A percentile compares a stretch with the other conserved stretches of the same genome.
phyloP scores from a whole-genome alignment of 2,329 filamentous ascomycete species.

The Ophiognomonia clavigignenti-juglandacearum region DNA sequence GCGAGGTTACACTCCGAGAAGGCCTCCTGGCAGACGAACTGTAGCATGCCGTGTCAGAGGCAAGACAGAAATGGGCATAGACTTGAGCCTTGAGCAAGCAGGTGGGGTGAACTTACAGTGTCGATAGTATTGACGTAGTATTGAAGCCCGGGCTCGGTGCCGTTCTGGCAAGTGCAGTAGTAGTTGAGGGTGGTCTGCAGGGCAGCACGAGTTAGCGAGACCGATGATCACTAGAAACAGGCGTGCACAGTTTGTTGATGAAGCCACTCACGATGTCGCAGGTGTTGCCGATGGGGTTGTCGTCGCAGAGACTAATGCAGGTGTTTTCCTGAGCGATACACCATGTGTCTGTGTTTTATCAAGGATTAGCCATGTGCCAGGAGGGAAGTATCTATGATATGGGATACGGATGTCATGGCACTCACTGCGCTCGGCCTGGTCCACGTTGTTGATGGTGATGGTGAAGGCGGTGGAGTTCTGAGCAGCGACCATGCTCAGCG shows the following conservation, averaged over 20 bases:
- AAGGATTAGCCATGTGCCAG: no score
- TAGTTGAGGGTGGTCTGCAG: conserved; percentile 38
- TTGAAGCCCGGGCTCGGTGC: conserved; percentile 44
- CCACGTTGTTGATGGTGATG: conserved; percentile 35
- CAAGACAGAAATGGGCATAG: neutral
- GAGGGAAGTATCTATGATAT: conserved; percentile 15
- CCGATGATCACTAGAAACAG: neutral
- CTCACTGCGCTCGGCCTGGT: conserved; percentile 34
- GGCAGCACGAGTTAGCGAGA: conserved; percentile 9
- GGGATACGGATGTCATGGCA: conserved; percentile 1
- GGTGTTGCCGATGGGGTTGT: conserved; percentile 32
- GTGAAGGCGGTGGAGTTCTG: conserved; percentile 35
- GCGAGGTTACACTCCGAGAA: conserved; percentile 41
- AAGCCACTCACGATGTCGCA: conserved; percentile 40
- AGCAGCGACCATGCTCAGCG: conserved; percentile 36
- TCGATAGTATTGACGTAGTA: conserved; percentile 50
- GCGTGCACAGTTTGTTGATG: neutral
- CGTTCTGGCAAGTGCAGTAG: conserved; percentile 46
- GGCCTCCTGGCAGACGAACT: conserved; percentile 49
- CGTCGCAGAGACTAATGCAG: conserved; percentile 43
- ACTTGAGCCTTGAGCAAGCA: no score
- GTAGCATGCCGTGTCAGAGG: neutral
- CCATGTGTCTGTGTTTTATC: conserved; percentile 43
- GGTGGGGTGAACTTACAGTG: conserved; percentile 32
- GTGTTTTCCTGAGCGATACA: conserved; percentile 47